Evolutionary conservation across 345 rosid genomes (phyloP).

Genomic region (Eutrema japonicum): DNA sequence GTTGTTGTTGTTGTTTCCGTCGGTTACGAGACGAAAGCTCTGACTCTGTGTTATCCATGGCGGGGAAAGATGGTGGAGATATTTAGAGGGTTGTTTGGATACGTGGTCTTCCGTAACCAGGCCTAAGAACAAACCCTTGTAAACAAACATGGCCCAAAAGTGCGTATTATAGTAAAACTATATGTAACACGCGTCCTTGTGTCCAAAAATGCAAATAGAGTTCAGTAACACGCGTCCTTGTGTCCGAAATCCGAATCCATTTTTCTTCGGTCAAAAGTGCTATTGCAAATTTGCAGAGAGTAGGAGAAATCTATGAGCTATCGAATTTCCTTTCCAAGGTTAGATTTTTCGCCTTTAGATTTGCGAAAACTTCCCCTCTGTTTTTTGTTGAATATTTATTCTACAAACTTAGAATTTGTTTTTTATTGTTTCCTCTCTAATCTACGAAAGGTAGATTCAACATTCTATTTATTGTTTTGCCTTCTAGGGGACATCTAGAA

Average conservation of each 20-base stretch:
- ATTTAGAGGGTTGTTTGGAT: conserved; percentile 36
- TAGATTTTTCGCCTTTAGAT: neutral
- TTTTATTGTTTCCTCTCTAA: too few relatives aligned
- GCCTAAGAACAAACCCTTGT: neutral
- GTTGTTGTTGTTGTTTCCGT: neutral
- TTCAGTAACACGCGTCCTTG: too few relatives aligned
- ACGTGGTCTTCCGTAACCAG: conserved; percentile 5
- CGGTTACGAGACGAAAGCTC: conserved; percentile 24
- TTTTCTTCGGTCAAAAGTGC: neutral
- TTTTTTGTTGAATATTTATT: too few relatives aligned
- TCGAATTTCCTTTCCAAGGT: neutral
- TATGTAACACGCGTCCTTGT: rapidly evolving
- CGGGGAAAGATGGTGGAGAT: conserved; percentile 35
- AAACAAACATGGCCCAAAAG: neutral
- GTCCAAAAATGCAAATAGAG: neutral
- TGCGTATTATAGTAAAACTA: neutral
- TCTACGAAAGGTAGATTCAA: too few relatives aligned
- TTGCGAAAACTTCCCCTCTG: too few relatives aligned
- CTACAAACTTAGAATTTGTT: too few relatives aligned
- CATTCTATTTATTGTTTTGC: too few relatives aligned
- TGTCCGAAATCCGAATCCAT: too few relatives aligned
- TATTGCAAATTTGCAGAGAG: neutral
- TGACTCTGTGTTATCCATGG: conserved; percentile 43
- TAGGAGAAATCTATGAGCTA: neutral
- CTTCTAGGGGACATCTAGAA: too few relatives aligned